phyloP scores from a whole-genome alignment of 2,329 filamentous ascomycete genomes.

The Trichoderma asperellum region DNA sequence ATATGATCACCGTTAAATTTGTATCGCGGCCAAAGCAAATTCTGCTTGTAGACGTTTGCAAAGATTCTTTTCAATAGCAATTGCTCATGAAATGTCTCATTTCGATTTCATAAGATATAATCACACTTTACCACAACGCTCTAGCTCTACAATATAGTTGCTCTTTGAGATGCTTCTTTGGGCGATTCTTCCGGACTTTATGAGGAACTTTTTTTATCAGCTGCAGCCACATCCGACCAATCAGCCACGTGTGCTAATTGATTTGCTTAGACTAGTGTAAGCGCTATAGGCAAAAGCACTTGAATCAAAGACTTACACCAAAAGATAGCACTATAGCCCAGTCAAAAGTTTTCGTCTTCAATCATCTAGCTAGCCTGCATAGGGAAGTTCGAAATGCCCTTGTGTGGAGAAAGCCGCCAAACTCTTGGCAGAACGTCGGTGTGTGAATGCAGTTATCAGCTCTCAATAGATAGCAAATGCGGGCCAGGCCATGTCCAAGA shows the following conservation, averaged over 20 bases:
- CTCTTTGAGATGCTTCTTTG: neutral
- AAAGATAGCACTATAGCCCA: neutral
- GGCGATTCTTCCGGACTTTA: neutral
- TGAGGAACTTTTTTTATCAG: neutral
- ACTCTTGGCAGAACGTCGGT: constrained; percentile 5
- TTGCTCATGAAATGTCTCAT: neutral
- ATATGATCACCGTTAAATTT: neutral
- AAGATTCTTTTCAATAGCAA: neutral
- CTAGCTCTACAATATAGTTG: neutral
- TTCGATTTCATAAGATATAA: neutral
- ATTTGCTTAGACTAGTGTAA: neutral
- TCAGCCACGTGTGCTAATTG: neutral
- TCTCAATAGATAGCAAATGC: neutral
- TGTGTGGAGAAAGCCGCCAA: constrained; percentile 9
- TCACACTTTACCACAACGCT: neutral
- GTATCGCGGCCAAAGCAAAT: neutral
- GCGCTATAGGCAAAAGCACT: neutral
- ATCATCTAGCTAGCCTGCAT: constrained; percentile 4
- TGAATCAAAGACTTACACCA: neutral
- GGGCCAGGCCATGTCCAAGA: neutral
- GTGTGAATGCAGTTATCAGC: constrained; percentile 1
- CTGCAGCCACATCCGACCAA: neutral
- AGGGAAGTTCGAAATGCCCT: neutral
- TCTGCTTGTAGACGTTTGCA: neutral
- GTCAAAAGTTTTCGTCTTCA: neutral